Base-by-base conservation (phyloP, 2,329 filamentous ascomycete species). In the Fusarium tupiense region DNA sequence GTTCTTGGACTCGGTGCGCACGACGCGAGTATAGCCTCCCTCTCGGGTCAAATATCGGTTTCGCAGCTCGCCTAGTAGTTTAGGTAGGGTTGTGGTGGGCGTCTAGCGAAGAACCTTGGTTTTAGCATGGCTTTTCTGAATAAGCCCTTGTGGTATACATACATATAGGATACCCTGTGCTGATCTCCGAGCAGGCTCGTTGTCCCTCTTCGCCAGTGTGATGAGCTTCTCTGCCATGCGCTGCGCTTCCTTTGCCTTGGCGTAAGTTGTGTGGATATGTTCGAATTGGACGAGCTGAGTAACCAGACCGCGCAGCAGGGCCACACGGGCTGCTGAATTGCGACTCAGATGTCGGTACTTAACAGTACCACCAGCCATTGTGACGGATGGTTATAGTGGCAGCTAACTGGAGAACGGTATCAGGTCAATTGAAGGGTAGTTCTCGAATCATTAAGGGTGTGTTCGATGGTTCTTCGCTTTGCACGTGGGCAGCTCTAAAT, bases 171-270 rank as follows among this genome's bases (percentile, higher is more conserved):
- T 95, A 44, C 89, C 90, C 78, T 92, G 86, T n/a, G 95, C 96
- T 76, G 89, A 90, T 81, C 91, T 88, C 82, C 90, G 89, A 69
- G 92, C 92, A 26, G 94, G 93, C 80, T 95, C 92, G 46, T 96
- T 97, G 83, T 98, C 94, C 85, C 92, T 93, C 89, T 98, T 99
- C 26, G 94, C 96, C 78, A 98, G 84, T 9, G 95, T 98, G 79
- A 99, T 95, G 76, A 98, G 87, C 87, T 97, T 97, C 82, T 99
- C 96, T 13, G 95, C 96, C 77, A 98, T 83, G 49, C 94, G 90
- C 85, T 99, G 96, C 26, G 96, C 94, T 86, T 99, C 96, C 85
- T 98, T 99, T 54, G 96, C 96, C 86, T 98, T 98, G 82, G 93
- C 92, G 89, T 93, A 98, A 85, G 96, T 98, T 58, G 96, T 99